These are phyloP conservation scores for Trypanosoma conorhini DNA, from an alignment of 208 protist species.

Conservation along the genomic window DNA sequence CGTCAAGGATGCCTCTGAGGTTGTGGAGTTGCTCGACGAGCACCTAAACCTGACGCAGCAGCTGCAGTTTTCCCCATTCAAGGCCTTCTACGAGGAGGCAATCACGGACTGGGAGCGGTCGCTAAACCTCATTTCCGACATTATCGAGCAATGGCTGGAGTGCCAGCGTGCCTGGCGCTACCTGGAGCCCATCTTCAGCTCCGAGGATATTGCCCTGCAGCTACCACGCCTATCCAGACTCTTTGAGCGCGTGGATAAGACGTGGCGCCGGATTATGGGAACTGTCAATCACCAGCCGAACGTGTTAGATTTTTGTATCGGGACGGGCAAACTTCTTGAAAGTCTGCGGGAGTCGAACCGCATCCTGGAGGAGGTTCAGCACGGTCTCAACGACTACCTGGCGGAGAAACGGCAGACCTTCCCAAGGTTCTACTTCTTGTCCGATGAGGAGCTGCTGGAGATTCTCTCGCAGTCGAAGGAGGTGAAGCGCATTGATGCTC, in stretches of 20 bases:
- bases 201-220: conserved; percentile 96
- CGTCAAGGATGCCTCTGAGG: conserved; percentile 90
- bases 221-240: conserved; percentile 93
- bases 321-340: conserved; percentile 94
- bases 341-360: conserved; percentile 94
- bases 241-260: conserved; percentile 96
- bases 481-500: conserved; percentile 94
- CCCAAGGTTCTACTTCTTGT: conserved; percentile 94
- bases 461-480: conserved; percentile 97
- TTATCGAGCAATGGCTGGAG: conserved; percentile 97
- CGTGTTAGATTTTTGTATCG: conserved; percentile 94
- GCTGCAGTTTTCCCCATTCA: conserved; percentile 96
- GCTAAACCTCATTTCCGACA: conserved; percentile 93
- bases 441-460: conserved; percentile 93
- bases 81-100: conserved; percentile 94
- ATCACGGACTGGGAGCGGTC: conserved; percentile 95
- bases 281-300: conserved; percentile 84
- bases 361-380: conserved; percentile 96
- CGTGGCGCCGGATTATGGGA: conserved; percentile 94
- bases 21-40: conserved; percentile 95
- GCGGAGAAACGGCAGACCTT: conserved; percentile 95
- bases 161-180: conserved; percentile 97
- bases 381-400: conserved; percentile 97
- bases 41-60: conserved; percentile 97
- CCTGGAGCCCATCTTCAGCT: conserved; percentile 97